These are phyloP conservation scores for Macrolepiota albuminosa DNA, from an alignment of 768 basidiomycete species.

Conservation along the genomic window DNA sequence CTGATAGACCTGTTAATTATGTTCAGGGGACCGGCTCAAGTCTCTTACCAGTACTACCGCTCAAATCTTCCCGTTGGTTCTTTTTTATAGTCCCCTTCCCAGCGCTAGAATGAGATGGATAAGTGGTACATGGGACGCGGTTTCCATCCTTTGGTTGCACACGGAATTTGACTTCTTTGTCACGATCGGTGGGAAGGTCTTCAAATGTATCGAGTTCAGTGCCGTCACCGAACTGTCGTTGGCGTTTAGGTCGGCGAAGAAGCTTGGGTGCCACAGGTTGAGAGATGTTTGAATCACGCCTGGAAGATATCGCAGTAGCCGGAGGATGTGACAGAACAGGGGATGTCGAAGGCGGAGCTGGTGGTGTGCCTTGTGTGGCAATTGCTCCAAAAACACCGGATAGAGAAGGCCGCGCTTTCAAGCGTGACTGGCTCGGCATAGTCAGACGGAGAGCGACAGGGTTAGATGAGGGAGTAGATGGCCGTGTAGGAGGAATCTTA, in stretches of 20 bases:
- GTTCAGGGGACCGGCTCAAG: background rate
- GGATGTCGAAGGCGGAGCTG: slow-evolving; percentile 30
- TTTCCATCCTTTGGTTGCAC: slow-evolving; percentile 69
- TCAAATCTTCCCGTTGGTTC: slow-evolving; percentile 41
- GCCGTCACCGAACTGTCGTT: slow-evolving; percentile 76
- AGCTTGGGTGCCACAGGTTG: slow-evolving; percentile 55
- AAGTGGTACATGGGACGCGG: slow-evolving; percentile 54
- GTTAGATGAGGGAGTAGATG: slow-evolving; percentile 76
- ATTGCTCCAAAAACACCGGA: slow-evolving; percentile 66
- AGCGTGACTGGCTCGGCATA: slow-evolving; percentile 78
- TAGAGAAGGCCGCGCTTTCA: slow-evolving; percentile 71
- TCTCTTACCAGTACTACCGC: slow-evolving; percentile 34
- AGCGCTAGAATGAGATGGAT: slow-evolving; percentile 24
- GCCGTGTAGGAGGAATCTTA: slow-evolving; percentile 70
- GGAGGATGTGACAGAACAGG: slow-evolving; percentile 42
- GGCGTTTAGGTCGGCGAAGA: slow-evolving; percentile 73
- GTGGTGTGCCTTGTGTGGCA: slow-evolving; percentile 51
- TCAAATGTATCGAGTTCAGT: slow-evolving; percentile 88
- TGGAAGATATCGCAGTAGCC: slow-evolving; percentile 46
- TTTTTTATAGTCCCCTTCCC: slow-evolving; percentile 57
- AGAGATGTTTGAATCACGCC: slow-evolving; percentile 31
- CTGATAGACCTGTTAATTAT: background rate
- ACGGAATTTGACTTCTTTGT: slow-evolving; percentile 70
- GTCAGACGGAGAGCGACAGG: slow-evolving; percentile 76
- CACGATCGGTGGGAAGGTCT: slow-evolving; percentile 81